A percentile compares a stretch with the other conserved stretches of the same genome.
phyloP scores from a whole-genome alignment of 2,329 filamentous ascomycete genomes.

The Cytospora paraplurivora region DNA sequence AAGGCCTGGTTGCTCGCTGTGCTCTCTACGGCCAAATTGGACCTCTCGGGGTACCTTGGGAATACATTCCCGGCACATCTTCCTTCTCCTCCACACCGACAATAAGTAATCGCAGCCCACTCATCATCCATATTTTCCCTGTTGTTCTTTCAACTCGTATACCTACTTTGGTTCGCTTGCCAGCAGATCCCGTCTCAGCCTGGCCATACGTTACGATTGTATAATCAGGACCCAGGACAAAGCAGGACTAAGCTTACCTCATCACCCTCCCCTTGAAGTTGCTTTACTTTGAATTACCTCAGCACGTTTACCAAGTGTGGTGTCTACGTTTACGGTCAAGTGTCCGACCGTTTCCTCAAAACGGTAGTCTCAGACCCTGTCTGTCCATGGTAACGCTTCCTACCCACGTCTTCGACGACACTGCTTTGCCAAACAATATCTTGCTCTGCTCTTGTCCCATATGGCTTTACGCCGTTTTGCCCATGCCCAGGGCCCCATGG shows the following conservation, averaged over 20 bases:
- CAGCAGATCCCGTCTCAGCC: conserved; percentile 23
- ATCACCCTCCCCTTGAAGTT: conserved; percentile 14
- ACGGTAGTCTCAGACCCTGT: conserved; percentile 16
- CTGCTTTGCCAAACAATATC: background rate
- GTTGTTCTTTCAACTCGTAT: conserved; percentile 8
- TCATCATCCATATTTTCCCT: conserved; percentile 14
- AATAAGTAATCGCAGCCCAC: conserved; percentile 20
- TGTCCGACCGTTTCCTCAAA: conserved; percentile 19
- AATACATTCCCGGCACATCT: conserved; percentile 10
- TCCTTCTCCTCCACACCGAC: conserved; percentile 22
- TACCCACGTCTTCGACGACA: background rate
- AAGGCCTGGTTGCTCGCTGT: background rate
- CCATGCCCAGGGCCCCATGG: conserved; percentile 4
- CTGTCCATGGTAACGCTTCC: background rate
- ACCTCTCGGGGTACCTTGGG: conserved; percentile 10
- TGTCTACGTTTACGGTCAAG: conserved; percentile 13
- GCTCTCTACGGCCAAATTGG: background rate
- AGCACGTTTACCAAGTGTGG: background rate
- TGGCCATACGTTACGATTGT: conserved; percentile 14
- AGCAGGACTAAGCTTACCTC: conserved; percentile 24
- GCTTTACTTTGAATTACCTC: conserved; percentile 8
- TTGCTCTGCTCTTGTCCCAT: background rate
- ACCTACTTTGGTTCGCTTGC: conserved; percentile 9
- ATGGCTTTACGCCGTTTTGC: background rate
- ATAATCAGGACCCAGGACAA: background rate